Evolutionary conservation across 139 green algal genomes (phyloP).

Genomic region (Zygnema cylindricum): DNA sequence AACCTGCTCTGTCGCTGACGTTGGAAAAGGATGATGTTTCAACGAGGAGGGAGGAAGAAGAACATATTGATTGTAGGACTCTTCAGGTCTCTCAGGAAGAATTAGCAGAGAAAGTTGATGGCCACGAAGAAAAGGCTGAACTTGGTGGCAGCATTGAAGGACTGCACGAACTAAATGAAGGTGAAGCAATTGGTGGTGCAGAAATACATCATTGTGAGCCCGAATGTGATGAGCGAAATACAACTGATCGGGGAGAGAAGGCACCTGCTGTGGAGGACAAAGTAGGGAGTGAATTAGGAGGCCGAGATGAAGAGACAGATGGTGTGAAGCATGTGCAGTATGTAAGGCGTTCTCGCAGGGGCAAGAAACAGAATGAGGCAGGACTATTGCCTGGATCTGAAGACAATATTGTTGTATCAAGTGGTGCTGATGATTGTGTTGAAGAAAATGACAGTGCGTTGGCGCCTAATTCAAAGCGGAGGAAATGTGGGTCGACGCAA

Average conservation of each 20-base stretch:
- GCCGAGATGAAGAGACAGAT: not conserved
- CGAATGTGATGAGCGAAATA: not conserved
- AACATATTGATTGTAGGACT: too few relatives aligned
- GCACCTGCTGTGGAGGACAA: not conserved
- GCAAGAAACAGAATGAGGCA: not conserved
- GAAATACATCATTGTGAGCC: not conserved
- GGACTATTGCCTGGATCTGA: too few relatives aligned
- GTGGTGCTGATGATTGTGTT: not conserved
- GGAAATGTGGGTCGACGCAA: not conserved
- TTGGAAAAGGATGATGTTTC: too few relatives aligned
- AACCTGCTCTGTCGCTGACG: too few relatives aligned
- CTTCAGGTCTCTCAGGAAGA: too few relatives aligned
- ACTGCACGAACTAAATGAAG: not conserved
- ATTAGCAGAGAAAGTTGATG: not conserved
- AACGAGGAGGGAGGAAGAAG: too few relatives aligned
- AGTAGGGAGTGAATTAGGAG: conserved; percentile 2
- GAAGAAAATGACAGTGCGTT: too few relatives aligned
- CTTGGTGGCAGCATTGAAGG: not conserved
- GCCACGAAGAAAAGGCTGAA: not conserved
- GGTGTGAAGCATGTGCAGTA: not conserved
- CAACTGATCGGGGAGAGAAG: not conserved
- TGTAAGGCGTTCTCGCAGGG: not conserved
- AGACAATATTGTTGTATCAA: not conserved
- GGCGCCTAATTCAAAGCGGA: not conserved
- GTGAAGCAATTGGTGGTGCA: not conserved